Evolutionary conservation across 2,329 filamentous ascomycete genomes (phyloP).

Genomic region (Trichoderma afroharzianum): DNA sequence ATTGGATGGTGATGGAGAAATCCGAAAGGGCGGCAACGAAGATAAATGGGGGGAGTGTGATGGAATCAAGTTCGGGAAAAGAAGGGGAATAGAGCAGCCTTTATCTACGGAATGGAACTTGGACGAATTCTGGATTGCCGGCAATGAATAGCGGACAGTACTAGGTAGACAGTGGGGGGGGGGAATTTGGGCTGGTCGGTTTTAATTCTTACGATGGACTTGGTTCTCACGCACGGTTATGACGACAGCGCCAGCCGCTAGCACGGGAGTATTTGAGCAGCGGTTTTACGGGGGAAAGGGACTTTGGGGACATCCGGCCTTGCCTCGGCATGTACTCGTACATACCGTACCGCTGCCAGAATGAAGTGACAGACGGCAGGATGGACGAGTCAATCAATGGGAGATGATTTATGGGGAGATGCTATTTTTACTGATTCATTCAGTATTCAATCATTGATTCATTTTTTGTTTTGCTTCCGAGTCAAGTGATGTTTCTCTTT

Average conservation of each 20-base stretch:
- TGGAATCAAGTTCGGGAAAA: background rate
- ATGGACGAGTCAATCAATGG: background rate
- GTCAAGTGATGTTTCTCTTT: background rate
- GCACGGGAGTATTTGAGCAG: background rate
- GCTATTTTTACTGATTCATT: background rate
- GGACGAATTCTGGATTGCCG: background rate
- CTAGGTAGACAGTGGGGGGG: background rate
- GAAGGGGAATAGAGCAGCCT: background rate
- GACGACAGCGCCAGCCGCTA: background rate
- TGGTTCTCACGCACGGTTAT: background rate
- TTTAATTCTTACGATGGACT: background rate
- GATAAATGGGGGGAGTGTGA: background rate
- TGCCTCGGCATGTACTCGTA: conserved; percentile 12
- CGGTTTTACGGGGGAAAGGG: conserved; percentile 6
- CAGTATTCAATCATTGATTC: no score
- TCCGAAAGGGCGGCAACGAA: background rate
- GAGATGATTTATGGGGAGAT: background rate
- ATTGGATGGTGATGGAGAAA: background rate
- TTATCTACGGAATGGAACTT: background rate
- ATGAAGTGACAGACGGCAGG: background rate
- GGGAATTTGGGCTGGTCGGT: background rate
- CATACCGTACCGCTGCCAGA: background rate
- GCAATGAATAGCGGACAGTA: background rate
- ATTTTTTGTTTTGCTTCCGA: background rate
- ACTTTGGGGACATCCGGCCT: background rate